Evolutionary conservation across 129 eudicot species (phyloP).

Genomic region (Pseudognaphalium luteoalbum): DNA sequence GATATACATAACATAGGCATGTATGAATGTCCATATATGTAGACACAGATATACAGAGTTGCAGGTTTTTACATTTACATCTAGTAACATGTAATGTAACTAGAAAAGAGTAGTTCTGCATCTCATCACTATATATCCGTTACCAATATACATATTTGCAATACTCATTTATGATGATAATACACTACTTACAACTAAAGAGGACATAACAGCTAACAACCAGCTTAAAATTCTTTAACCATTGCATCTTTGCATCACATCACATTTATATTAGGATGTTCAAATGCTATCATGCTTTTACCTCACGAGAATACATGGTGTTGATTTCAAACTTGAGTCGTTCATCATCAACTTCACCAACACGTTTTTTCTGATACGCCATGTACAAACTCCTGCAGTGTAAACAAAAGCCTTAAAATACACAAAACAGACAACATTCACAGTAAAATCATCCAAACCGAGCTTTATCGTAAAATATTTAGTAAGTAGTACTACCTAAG

Average conservation of each 20-base stretch:
- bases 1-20: neutral
- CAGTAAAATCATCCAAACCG: neutral
- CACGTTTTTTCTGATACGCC: conserved; percentile 74
- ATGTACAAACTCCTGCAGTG: conserved; percentile 57
- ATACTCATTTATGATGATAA: neutral
- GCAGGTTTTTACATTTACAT: too few species aligned
- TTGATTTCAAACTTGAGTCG: conserved; percentile 83
- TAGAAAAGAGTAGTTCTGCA: neutral
- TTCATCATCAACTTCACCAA: conserved; percentile 85
- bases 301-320: conserved; percentile 82
- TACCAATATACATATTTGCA: conserved; percentile 2
- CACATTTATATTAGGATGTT: neutral
- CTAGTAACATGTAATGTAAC: neutral
- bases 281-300: conserved; percentile 3
- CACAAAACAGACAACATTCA: neutral
- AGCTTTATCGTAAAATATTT: neutral
- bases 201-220: neutral
- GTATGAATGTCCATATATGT: neutral
- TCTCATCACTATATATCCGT: neutral
- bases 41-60: too few species aligned
- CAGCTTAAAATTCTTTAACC: neutral
- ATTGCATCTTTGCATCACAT: too few species aligned
- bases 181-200: neutral
- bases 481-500: conserved; percentile 56
- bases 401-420: conserved; percentile 4